Evolutionary conservation across 106 monocot species (phyloP).

Genomic region (Allium fistulosum): DNA sequence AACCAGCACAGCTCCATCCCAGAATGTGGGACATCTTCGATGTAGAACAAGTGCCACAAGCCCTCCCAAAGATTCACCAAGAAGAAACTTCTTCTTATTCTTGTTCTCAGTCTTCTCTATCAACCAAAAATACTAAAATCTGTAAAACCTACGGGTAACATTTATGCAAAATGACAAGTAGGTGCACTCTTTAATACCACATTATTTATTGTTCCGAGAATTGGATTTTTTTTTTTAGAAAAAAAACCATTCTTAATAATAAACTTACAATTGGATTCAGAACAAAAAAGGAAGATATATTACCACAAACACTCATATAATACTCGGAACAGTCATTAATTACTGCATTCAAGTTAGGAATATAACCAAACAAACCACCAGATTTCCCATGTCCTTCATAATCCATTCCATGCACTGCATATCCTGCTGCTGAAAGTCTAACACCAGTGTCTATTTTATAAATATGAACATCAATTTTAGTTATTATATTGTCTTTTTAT

Average conservation of each 20-base stretch:
- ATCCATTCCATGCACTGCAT: constrained; percentile 58
- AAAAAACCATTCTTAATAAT: no score
- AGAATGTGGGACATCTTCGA: constrained; percentile 31
- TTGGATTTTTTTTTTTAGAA: no score
- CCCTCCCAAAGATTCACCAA: constrained; percentile 77
- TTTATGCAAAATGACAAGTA: no score
- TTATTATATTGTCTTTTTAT: neutral
- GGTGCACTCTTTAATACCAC: no score
- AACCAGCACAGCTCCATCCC: constrained; percentile 61
- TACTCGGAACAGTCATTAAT: constrained; percentile 31
- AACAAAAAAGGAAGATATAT: neutral
- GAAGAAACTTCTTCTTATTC: constrained; percentile 38
- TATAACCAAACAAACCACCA: constrained; percentile 49
- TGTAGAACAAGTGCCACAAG: constrained; percentile 43
- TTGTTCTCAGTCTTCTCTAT: constrained; percentile 48
- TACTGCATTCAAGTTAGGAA: constrained; percentile 42
- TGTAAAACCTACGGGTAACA: no score
- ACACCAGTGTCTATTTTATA: constrained; percentile 12
- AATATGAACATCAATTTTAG: neutral
- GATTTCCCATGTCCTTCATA: constrained; percentile 77
- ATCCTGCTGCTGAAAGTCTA: constrained; percentile 42
- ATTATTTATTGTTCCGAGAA: no score
- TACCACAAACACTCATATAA: constrained; percentile 49
- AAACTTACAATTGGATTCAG: no score
- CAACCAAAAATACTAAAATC: neutral